Evolutionary conservation across 345 rosid genomes (phyloP).

Genomic region (Eucalyptus sp.): DNA sequence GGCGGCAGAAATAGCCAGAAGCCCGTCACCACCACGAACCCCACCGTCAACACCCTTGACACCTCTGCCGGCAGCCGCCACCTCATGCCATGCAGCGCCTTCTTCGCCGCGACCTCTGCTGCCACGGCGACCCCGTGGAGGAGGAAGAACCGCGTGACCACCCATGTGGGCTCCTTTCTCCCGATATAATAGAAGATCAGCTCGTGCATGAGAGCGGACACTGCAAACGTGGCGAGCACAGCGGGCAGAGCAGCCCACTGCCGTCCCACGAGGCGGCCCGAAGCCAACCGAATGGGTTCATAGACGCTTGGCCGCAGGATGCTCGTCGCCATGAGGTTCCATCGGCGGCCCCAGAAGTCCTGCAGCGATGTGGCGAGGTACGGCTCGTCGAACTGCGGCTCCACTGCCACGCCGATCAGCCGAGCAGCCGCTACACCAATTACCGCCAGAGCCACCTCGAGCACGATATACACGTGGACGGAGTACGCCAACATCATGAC

Average conservation of each 20-base stretch:
- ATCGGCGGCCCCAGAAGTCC: constrained; percentile 11
- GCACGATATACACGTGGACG: not conserved
- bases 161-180: constrained; percentile 12
- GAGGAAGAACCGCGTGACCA: constrained; percentile 12
- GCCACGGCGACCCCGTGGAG: constrained; percentile 8
- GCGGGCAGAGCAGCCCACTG: constrained; percentile 1
- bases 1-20: constrained; percentile 19
- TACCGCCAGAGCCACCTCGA: not conserved
- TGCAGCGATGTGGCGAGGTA: constrained; percentile 8
- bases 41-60: not conserved
- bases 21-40: constrained; percentile 4
- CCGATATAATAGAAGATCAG: constrained; percentile 8
- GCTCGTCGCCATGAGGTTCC: constrained; percentile 9
- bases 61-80: constrained; percentile 4
- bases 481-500: not conserved
- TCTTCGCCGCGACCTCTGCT: constrained; percentile 2
- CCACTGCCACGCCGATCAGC: not conserved
- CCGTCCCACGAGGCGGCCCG: not conserved
- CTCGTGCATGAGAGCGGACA: constrained; percentile 22
- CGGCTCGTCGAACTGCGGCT: constrained; percentile 11
- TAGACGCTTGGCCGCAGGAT: constrained; percentile 6
- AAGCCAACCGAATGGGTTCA: not conserved
- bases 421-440: not conserved
- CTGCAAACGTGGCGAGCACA: not conserved
- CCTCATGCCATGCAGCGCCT: not conserved